Conservation (phyloP, 2,329 filamentous ascomycete genomes). For the Pseudocercospora musae region DNA sequence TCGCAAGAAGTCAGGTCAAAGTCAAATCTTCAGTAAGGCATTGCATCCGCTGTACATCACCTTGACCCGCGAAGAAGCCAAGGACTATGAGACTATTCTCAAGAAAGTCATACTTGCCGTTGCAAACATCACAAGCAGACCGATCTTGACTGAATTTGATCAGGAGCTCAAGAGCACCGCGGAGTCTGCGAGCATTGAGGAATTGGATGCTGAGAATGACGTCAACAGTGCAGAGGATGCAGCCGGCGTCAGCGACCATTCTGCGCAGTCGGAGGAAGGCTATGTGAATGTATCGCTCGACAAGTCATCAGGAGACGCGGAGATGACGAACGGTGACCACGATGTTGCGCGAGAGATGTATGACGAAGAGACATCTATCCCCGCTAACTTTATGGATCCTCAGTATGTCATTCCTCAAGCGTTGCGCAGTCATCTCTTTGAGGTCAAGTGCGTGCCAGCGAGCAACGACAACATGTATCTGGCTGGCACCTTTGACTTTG, state of each 20-base stretch:
- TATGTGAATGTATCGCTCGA: constrained; percentile 88
- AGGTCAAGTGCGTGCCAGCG: constrained; percentile 62
- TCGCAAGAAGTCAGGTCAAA: constrained; percentile 44
- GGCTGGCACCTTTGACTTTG: constrained; percentile 45
- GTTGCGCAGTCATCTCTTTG: constrained; percentile 68
- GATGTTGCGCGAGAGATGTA: background rate
- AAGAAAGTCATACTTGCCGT: constrained; percentile 77
- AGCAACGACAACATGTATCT: constrained; percentile 59
- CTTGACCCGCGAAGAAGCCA: constrained; percentile 69
- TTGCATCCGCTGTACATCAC: constrained; percentile 62
- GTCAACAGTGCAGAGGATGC: constrained; percentile 48
- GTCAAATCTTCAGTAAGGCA: constrained; percentile 38
- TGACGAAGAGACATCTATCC: constrained; percentile 23
- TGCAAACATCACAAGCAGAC: constrained; percentile 70
- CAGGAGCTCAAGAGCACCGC: constrained; percentile 4
- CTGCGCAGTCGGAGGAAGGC: constrained; percentile 83
- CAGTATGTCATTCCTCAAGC: constrained; percentile 53
- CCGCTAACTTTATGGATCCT: constrained; percentile 26
- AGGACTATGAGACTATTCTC: constrained; percentile 66
- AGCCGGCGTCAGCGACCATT: constrained; percentile 68
- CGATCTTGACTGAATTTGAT: constrained; percentile 55
- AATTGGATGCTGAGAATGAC: constrained; percentile 36
- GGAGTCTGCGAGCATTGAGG: constrained; percentile 6
- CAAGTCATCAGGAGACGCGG: constrained; percentile 40
- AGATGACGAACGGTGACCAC: constrained; percentile 7